phyloP scores from a whole-genome alignment of 1,139 yeast species.

The Debaryomyces coudertii region DNA sequence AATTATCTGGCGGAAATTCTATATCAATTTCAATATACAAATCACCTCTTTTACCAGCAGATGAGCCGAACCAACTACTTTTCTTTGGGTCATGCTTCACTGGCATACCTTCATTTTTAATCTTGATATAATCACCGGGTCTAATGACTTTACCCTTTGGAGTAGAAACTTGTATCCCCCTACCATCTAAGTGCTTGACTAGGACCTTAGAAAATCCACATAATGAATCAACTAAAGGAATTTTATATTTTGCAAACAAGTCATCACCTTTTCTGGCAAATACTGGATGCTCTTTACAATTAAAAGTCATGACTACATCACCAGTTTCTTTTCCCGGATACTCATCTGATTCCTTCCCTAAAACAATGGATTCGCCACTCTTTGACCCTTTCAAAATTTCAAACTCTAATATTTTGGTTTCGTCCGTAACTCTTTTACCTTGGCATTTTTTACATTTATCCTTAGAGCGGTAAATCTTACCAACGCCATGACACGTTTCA shows the following conservation, averaged over 20 bases:
- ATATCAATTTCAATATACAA: slow-evolving; percentile 71
- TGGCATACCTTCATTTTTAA: slow-evolving; percentile 90
- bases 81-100: slow-evolving; percentile 33
- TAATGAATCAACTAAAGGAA: slow-evolving; percentile 78
- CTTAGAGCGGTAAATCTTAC: slow-evolving; percentile 61
- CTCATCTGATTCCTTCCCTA: slow-evolving; percentile 78
- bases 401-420: slow-evolving; percentile 76
- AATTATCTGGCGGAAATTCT: slow-evolving; percentile 81
- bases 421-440: slow-evolving; percentile 65
- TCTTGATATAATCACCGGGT: slow-evolving; percentile 72
- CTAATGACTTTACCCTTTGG: slow-evolving; percentile 78
- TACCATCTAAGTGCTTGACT: slow-evolving; percentile 79
- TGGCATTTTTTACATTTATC: slow-evolving; percentile 79
- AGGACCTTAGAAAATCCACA: slow-evolving; percentile 76
- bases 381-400: slow-evolving; percentile 73
- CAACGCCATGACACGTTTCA: slow-evolving; percentile 71
- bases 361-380: slow-evolving; percentile 60
- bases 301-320: slow-evolving; percentile 67
- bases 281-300: slow-evolving; percentile 45
- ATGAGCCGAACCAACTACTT: slow-evolving; percentile 37
- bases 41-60: slow-evolving; percentile 58
- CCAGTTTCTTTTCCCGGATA: slow-evolving; percentile 77
- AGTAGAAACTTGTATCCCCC: slow-evolving; percentile 65
- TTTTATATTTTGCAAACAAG: slow-evolving; percentile 58
- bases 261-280: slow-evolving; percentile 69